Conservation (phyloP, 2,329 filamentous ascomycete genomes). For the Ampelomyces quisqualis region DNA sequence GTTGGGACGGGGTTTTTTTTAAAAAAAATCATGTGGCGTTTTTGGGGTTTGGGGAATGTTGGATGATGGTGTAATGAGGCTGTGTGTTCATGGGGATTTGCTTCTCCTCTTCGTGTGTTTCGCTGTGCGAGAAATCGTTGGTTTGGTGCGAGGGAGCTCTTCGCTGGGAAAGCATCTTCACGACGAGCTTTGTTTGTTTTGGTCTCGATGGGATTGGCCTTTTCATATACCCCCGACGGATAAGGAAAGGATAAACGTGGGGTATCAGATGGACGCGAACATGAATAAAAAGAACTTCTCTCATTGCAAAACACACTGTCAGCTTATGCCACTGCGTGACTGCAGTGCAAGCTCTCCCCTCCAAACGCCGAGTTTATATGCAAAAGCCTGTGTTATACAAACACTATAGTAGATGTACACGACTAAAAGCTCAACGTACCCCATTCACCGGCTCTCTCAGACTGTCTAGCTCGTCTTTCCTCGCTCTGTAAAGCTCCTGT, state of each 20-base stretch:
- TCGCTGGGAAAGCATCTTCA: no score
- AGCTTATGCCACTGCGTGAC: not conserved
- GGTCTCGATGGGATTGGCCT: not conserved
- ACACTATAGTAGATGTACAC: constrained; percentile 2
- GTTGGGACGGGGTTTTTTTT: no score
- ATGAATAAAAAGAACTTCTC: not conserved
- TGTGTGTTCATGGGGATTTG: not conserved
- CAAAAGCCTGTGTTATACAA: no score
- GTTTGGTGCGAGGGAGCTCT: not conserved
- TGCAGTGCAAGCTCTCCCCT: constrained; percentile 3
- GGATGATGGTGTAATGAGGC: no score
- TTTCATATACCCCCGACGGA: constrained; percentile 5
- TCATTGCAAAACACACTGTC: not conserved
- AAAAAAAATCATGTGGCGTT: not conserved
- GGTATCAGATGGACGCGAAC: no score
- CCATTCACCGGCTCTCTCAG: constrained; percentile 50
- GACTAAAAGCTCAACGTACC: constrained; percentile 28
- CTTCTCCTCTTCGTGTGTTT: not conserved
- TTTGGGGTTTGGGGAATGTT: no score
- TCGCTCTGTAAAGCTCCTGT: constrained; percentile 77
- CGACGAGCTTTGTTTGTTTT: not conserved
- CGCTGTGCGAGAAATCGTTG: not conserved
- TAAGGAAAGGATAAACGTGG: no score
- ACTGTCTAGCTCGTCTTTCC: constrained; percentile 73
- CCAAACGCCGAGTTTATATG: constrained; percentile 13